Evolutionary conservation across 768 basidiomycete genomes (phyloP), one percentile per base, ranked within the genome.

Genomic region (Rhodotorula toruloides): DNA sequence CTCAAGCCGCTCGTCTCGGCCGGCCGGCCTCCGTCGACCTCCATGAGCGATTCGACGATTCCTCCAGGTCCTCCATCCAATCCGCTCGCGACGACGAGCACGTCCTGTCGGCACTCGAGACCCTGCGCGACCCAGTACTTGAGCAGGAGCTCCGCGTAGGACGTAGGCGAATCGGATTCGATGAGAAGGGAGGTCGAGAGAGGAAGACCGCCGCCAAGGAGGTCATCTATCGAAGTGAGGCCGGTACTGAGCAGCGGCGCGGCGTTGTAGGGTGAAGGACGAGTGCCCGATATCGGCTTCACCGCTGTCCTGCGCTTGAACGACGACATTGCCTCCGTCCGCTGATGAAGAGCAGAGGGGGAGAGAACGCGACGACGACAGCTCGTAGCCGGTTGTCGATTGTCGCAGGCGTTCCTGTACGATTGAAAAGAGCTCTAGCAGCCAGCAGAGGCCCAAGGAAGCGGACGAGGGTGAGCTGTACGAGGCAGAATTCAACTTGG

Each of bases 61-160:
- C 80, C 80, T 49, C 79, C 73, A 6, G 84, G 71, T 25, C 76
- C 82, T 59, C 84, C 80, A 55, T 84, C 80, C 50, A 65, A 19
- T 12, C 36, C 61, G 11, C 56, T 46, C 19, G 84, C 86, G 25
- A 91, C 78, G 49, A 97, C 78, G 66, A 83, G 82, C 25, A 90
- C 80, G 54, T 81, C 79, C 67, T 98, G 92, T 1, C 83, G 84
- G 64, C 79, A 81, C 32, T 84, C 83, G 56, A 98, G 79, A 1
- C 91, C 96, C 76, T 97, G 91, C 21, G 92, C 85, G 65, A 91
- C 79, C 75, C 87, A 96, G 77, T 96, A 94, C 71, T 90, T 87
- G 73, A 89, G 85, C 14, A 94, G 81, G 42, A 97, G 82, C 72
- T 88, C 85, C 11, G 86, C 86, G 78, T 94, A 96, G 17, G 87